Evolutionary conservation across 1,284 basidiomycete species (phyloP), one percentile per base, ranked within the genome.

Genomic region (Ustilago sp.): DNA sequence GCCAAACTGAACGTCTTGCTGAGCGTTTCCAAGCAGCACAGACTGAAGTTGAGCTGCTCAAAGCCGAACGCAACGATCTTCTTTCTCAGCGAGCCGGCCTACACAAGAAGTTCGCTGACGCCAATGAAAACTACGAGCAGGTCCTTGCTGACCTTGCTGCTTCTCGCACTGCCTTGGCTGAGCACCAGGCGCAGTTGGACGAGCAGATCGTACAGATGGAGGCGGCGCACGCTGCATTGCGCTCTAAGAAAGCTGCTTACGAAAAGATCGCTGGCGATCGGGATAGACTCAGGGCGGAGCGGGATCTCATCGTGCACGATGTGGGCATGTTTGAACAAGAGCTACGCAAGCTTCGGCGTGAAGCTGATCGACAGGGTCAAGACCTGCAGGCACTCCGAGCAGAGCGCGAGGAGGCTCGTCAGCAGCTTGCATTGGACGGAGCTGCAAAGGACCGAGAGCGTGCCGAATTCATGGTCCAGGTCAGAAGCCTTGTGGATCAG

Each of bases 161-260:
- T 0, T 69, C 77, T 7, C 55, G 76, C 7, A 50, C 59, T 11
- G 77, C 80, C 0, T 39, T 81, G 23, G 59, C 66, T 3, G 71
- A 75, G 15, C 80, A 82, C 36, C 77, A 77, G 50, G 39, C 60
- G 38, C 80, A 82, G 58, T 56, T 82, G 43, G 79, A 80, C 60
- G 80, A 81, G 53, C 80, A 82, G 61, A 77, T 79, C 5, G 64
- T 63, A 48, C 69, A 70, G 54, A 77, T 82, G 63, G 77, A 81
- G 38, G 63, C 62, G 5, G 63, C 71, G 3, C 80, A 82, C 55
- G 60, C 63, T 4, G 73, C 68, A 11, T 48, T 82, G 31, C 62
- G 66, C 32, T 53, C 50, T 19, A 74, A 76, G 43, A 75, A 79
- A 51, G 52, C 41, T 3, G 68, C 69, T 8, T 60, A 74, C 60